phyloP scores from a whole-genome alignment of 257 asterid species.

The Solanum ahanhuiri region DNA sequence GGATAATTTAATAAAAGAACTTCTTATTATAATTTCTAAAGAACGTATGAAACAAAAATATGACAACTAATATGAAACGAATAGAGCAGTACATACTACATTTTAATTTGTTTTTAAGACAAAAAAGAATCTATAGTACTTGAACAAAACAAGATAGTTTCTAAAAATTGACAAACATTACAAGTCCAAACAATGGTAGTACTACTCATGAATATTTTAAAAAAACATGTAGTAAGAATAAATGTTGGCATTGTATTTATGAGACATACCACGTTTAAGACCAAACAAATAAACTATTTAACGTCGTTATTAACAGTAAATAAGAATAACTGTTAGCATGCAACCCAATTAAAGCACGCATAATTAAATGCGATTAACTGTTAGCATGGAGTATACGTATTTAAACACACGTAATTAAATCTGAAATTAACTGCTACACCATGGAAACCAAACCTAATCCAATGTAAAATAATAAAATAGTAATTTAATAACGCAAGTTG shows the following conservation, averaged over 20 bases:
- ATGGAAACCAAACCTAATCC: neutral
- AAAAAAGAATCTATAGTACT: neutral
- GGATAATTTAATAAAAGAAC: neutral
- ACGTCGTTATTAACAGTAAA: neutral
- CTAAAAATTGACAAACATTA: neutral
- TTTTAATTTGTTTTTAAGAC: neutral
- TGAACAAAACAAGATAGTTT: neutral
- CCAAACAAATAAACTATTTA: neutral
- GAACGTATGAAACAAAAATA: neutral
- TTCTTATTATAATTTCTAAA: neutral
- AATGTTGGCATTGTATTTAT: neutral
- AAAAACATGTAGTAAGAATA: neutral
- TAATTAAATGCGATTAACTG: neutral
- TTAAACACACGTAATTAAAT: neutral
- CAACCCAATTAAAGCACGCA: neutral
- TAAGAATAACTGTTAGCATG: neutral
- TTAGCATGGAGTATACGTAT: neutral
- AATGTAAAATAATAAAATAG: too few relatives aligned
- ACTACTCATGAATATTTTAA: neutral
- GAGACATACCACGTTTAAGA: neutral
- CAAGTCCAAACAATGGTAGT: neutral
- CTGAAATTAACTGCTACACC: neutral
- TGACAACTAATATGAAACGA: neutral
- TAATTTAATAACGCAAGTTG: neutral
- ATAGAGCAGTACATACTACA: neutral